Evolutionary conservation across 495 filamentous ascomycete species (phyloP), one percentile per base, ranked within the genome.

Genomic region (Tuber magnatum): DNA sequence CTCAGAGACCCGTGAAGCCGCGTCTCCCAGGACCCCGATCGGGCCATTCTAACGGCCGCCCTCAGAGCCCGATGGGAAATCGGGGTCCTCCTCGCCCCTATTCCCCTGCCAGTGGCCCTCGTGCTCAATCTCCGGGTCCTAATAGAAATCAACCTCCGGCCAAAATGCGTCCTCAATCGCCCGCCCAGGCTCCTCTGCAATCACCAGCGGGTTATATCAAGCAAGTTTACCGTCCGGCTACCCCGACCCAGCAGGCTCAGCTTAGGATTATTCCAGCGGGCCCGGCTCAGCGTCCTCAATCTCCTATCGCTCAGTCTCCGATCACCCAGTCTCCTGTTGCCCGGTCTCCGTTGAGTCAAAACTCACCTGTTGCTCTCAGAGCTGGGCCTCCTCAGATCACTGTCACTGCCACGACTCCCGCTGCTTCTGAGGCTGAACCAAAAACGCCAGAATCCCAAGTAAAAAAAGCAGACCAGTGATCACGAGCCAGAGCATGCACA

Each of bases 1-100:
- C 96, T 40, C 91, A 93, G 70, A 90, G 92, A 71, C 93, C 95
- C 71, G 90, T 98, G 79, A 97, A 97, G 86, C 93, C 95, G 73
- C 92, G 94, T 69, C 84, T 84, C 76, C 81, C 83, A 71, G 82
- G 84, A 75, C 82, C 84, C 12, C 83, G 83, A 35, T 83, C 82
- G 48, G 85, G 85, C 32, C 86, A 86, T 74, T 86, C 87, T 73
- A 76, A 74, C 38, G 42, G 68, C 14, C 76, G 72, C 44, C 71
- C 80, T 20, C 72, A 81, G 46, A 79, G 76, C 68, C 80, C 80
- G 20, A 71, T 69, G 4, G 40, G 61, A 18, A 65, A 28, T 35
- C 56, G 6, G 24, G 51, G 71, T 16, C 51, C 75, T 39, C 71
- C 74, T 35, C 76, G 76, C 38, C 71, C 80, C 10, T 79, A 70